Base-by-base conservation (phyloP, 2,329 filamentous ascomycete genomes). In the Dissoconium aciculare region DNA sequence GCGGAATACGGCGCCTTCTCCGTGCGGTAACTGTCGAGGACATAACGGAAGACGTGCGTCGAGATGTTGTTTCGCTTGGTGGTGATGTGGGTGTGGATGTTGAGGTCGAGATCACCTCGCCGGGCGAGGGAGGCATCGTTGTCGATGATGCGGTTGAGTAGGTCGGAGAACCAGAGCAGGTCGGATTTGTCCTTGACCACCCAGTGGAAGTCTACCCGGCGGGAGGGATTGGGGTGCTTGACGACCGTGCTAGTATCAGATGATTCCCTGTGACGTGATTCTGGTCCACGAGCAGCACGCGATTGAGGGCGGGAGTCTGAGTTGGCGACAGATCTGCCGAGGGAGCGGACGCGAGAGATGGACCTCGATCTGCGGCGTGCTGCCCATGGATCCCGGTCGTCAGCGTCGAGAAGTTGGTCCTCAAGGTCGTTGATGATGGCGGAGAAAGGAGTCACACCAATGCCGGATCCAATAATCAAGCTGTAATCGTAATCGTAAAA, bases 121-220 rank as follows among this genome's bases (percentile, higher is more conserved):
- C 53, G 11, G 2, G 31, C 49, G 15, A 60, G 50, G 9, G 51
- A 47, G n/a, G n/a, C n/a, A n/a, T n/a, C n/a, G n/a, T n/a, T n/a
- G n/a, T n/a, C n/a, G n/a, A n/a, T n/a, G n/a, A 8, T 55, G 9
- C 54, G 47, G 40, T 69, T 71, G 4, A 71, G 55, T 0, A 70
- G 58, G 38, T 68, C 60, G 0, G 66, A 66, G 28, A 71, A 63
- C 67, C 67, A 71, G 2, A 65, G 53, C 0, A 71, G 56, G 31
- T 65, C 58, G 45, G 69, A 68, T 31, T 59, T 57, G 26, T 70
- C 65, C 13, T 66, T 62, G 1, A 70, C 66, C 41, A 66, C 67
- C 67, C 67, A 71, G 47, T 71, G 66, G 34, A 71, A 69, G 40
- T 71, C 67, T 1, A 69, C 60, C 3, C 66, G 58, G 17, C 66